These are phyloP conservation scores for Neodidymelliopsis sp. DNA, from an alignment of 2,329 filamentous ascomycete species.

Conservation along the genomic window DNA sequence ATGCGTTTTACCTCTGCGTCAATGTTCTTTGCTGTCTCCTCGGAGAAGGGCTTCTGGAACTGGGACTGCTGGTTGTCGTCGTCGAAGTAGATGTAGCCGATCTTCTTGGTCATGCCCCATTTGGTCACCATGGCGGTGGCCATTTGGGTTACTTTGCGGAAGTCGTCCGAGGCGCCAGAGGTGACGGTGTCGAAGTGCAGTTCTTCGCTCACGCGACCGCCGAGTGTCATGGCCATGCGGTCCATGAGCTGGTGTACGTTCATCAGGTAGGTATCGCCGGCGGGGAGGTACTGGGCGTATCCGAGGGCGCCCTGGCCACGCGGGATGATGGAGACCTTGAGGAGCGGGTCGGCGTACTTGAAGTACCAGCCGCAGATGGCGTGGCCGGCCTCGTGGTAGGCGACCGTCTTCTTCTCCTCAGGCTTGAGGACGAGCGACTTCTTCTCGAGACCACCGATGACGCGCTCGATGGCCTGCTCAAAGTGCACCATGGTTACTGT, in stretches of 20 bases:
- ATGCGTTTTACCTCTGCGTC: conserved; percentile 91
- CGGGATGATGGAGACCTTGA: conserved; percentile 98
- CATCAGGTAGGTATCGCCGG: conserved; percentile 93
- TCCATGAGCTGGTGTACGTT: conserved; percentile 96
- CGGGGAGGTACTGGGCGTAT: conserved; percentile 96
- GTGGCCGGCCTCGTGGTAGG: conserved; percentile 97
- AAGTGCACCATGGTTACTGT: conserved; percentile 90
- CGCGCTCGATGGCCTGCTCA: conserved; percentile 96
- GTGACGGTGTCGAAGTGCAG: conserved; percentile 97
- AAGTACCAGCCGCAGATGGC: conserved; percentile 99
- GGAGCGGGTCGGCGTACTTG: conserved; percentile 91
- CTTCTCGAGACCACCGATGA: conserved; percentile 95
- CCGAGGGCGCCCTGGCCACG: conserved; percentile 92
- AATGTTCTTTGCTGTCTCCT: conserved; percentile 90
- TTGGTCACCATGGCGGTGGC: conserved; percentile 99
- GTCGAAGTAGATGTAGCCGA: conserved; percentile 91
- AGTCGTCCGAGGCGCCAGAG: conserved; percentile 93
- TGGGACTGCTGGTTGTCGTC: conserved; percentile 75
- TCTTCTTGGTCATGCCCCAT: conserved; percentile 96
- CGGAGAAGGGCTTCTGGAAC: conserved; percentile 93
- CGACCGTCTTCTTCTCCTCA: conserved; percentile 93
- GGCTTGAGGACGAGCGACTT: conserved; percentile 94
- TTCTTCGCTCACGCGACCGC: conserved; percentile 93
- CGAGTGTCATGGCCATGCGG: conserved; percentile 99
- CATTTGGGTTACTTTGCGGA: conserved; percentile 97